Percentiles rank a stretch among this genome's conserved stretches.
Evolutionary conservation across 176 grass and related monocot genomes (phyloP).

Genomic region (Elaeis guineensis): DNA sequence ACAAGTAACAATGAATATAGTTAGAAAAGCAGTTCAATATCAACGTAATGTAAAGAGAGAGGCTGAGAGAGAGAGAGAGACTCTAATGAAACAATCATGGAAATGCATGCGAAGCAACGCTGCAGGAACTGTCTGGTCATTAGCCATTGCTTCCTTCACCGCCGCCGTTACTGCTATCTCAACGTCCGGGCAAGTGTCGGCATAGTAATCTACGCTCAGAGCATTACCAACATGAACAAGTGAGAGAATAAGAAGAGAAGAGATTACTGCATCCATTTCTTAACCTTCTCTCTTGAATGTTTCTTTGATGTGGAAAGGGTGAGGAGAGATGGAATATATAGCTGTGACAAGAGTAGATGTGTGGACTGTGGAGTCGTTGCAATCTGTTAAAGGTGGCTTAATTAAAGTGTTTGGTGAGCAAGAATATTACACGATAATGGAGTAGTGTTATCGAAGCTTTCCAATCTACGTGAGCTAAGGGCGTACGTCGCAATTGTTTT

Average conservation of each 20-base stretch:
- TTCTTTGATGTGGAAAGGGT: background rate
- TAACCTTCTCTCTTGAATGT: background rate
- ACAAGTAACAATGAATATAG: constrained; percentile 1
- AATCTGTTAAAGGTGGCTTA: too few species aligned
- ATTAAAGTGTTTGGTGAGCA: too few species aligned
- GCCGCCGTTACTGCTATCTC: constrained; percentile 48
- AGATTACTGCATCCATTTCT: background rate
- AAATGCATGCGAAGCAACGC: constrained; percentile 78
- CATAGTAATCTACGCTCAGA: constrained; percentile 65
- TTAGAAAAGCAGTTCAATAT: background rate
- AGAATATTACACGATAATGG: too few species aligned
- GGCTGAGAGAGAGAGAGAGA: constrained; percentile 13
- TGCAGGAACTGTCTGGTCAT: constrained; percentile 62
- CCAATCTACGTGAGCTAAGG: too few species aligned
- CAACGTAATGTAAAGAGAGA: background rate
- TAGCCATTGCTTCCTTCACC: constrained; percentile 48
- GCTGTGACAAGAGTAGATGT: too few species aligned
- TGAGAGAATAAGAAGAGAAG: background rate
- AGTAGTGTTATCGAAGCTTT: too few species aligned
- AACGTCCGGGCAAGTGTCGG: constrained; percentile 43
- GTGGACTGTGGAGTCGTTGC: too few species aligned
- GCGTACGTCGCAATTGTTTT: too few species aligned
- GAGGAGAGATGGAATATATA: background rate
- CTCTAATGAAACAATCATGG: constrained; percentile 92
- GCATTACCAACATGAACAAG: constrained; percentile 12